Percentiles rank a stretch among this genome's conserved stretches.
These are phyloP conservation scores for Malus hybrid DNA, from an alignment of 331 rosid species.

Conservation along the genomic window DNA sequence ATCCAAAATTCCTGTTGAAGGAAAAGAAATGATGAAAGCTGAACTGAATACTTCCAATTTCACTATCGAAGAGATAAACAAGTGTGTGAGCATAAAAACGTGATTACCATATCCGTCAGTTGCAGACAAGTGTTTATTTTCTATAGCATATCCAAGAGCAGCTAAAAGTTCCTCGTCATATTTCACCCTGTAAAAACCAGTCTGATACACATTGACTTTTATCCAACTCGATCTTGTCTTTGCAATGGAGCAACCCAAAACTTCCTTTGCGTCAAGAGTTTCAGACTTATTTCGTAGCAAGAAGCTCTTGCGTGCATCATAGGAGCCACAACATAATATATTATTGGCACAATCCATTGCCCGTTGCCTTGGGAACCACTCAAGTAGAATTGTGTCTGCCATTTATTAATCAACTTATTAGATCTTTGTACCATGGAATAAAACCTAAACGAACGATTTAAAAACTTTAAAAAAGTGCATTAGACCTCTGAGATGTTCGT, in stretches of 20 bases:
- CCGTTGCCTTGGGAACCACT: conserved; percentile 36
- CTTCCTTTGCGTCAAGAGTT: conserved; percentile 21
- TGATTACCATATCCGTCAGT: conserved; percentile 35
- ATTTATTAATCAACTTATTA: neutral
- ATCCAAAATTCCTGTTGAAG: conserved; percentile 40
- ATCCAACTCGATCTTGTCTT: conserved; percentile 21
- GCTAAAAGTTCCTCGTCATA: conserved; percentile 39
- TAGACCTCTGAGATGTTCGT: neutral
- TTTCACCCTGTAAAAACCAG: conserved; percentile 55
- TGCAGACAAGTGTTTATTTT: conserved; percentile 28
- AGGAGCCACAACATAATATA: conserved; percentile 34
- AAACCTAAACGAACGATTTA: neutral
- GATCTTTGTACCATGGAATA: neutral
- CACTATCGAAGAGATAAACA: neutral
- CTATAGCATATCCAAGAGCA: conserved; percentile 30
- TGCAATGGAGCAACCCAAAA: conserved; percentile 19
- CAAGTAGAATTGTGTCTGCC: conserved; percentile 36
- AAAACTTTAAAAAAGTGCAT: neutral
- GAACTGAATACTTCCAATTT: neutral
- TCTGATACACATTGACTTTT: conserved; percentile 41
- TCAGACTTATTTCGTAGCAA: conserved; percentile 23
- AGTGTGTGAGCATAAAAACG: neutral
- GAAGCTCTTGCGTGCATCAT: conserved; percentile 33
- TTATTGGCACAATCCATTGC: conserved; percentile 45
- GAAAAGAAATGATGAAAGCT: neutral